A percentile compares a stretch with the other conserved stretches of the same genome.
Conservation (phyloP, 768 basidiomycete species). For the Boletales sp. region DNA sequence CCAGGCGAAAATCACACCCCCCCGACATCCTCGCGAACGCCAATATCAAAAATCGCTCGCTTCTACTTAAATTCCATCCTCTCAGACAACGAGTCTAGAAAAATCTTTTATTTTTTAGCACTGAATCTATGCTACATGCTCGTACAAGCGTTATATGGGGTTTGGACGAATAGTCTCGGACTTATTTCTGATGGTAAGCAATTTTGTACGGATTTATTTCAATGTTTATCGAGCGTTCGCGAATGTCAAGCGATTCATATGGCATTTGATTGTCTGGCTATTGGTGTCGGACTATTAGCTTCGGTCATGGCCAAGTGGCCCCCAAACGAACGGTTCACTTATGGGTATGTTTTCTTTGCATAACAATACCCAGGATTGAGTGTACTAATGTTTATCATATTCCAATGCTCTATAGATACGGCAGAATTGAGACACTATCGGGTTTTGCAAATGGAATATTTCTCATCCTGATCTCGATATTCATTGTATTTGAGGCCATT, state of each 20-base stretch:
- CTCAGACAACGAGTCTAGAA: conserved; percentile 86
- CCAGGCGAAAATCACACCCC: conserved; percentile 44
- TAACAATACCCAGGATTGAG: background rate
- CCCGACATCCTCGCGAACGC: conserved; percentile 44
- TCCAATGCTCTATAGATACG: conserved; percentile 54
- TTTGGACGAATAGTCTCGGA: conserved; percentile 96
- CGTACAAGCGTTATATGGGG: conserved; percentile 94
- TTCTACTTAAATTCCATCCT: conserved; percentile 88
- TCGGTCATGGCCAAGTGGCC: conserved; percentile 99
- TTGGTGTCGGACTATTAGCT: conserved; percentile 91
- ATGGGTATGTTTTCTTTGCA: conserved; percentile 58
- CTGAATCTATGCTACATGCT: conserved; percentile 96
- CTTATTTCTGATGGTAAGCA: conserved; percentile 93
- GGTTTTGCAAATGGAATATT: conserved; percentile 98
- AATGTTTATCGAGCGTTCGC: conserved; percentile 1
- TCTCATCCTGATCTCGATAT: conserved; percentile 89
- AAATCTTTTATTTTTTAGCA: conserved; percentile 95
- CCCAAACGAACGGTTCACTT: conserved; percentile 91
- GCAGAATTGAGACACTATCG: conserved; percentile 93
- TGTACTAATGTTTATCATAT: background rate
- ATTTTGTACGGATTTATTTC: background rate
- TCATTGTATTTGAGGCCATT: conserved; percentile 97
- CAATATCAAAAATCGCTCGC: conserved; percentile 51
- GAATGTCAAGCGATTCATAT: conserved; percentile 86
- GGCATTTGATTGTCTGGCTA: conserved; percentile 99